Conservation (phyloP, 2,329 filamentous ascomycete species). For the Ophiostoma australiae region DNA sequence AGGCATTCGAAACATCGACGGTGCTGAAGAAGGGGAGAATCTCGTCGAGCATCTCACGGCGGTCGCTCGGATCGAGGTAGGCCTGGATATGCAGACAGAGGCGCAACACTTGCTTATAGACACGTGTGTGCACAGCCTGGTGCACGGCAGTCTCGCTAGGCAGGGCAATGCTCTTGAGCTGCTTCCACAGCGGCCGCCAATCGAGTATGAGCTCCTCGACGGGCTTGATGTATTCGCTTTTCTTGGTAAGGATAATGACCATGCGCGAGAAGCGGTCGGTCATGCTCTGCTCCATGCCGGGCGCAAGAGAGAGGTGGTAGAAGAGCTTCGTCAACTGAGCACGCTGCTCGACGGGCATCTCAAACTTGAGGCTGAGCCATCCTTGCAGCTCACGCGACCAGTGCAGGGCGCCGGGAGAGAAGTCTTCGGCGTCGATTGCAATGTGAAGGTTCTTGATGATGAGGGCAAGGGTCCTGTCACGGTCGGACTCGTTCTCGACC, state of each 20-base stretch:
- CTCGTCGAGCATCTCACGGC: conserved; percentile 75
- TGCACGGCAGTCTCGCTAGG: conserved; percentile 73
- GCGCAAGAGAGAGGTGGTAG: conserved; percentile 87
- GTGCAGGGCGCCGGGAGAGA: conserved; percentile 85
- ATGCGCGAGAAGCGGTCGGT: conserved; percentile 92
- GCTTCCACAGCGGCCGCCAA: conserved; percentile 88
- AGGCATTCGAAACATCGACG: conserved; percentile 85
- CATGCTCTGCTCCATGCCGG: conserved; percentile 75
- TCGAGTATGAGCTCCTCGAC: conserved; percentile 86
- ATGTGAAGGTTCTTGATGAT: conserved; percentile 94
- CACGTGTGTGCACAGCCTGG: conserved; percentile 51
- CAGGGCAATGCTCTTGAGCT: conserved; percentile 84
- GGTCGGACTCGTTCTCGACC: conserved; percentile 72
- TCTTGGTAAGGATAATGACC: conserved; percentile 93
- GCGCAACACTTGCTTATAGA: conserved; percentile 68
- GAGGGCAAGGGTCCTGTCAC: conserved; percentile 73
- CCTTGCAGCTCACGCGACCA: conserved; percentile 95
- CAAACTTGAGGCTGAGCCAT: conserved; percentile 96
- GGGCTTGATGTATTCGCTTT: conserved; percentile 91
- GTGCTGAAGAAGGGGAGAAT: conserved; percentile 85
- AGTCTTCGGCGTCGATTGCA: conserved; percentile 85
- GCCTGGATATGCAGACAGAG: conserved; percentile 84
- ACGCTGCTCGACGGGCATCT: conserved; percentile 79
- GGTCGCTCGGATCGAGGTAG: conserved; percentile 86
- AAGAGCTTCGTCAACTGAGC: conserved; percentile 84